Percentiles rank a stretch among this genome's conserved stretches.
Conservation (phyloP, 2,329 filamentous ascomycete species). For the Aspergillus unguis region DNA sequence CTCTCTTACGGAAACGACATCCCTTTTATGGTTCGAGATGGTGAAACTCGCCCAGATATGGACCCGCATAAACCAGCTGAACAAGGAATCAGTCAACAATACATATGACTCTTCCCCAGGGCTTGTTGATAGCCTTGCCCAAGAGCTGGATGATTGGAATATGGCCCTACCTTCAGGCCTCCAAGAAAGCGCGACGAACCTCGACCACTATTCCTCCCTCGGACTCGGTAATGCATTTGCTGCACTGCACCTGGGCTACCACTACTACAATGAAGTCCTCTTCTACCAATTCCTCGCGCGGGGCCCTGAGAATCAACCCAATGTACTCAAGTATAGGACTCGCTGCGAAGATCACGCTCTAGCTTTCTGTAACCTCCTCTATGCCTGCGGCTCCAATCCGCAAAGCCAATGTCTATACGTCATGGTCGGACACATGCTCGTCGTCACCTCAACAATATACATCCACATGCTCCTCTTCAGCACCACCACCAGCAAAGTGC, state of each 20-base stretch:
- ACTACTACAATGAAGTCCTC: constrained; percentile 48
- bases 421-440: constrained; percentile 47
- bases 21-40: constrained; percentile 1
- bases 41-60: not conserved
- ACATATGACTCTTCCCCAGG: constrained; percentile 26
- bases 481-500: constrained; percentile 34
- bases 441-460: constrained; percentile 48
- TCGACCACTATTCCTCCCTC: constrained; percentile 35
- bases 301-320: not conserved
- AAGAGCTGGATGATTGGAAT: not conserved
- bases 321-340: constrained; percentile 31
- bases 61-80: not conserved
- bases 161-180: constrained; percentile 20
- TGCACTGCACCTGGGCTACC: constrained; percentile 47
- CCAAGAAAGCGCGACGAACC: constrained; percentile 40
- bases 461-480: constrained; percentile 48
- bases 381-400: constrained; percentile 30
- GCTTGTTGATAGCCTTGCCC: not conserved
- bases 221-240: constrained; percentile 46
- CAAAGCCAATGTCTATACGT: constrained; percentile 42
- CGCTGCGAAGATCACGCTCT: constrained; percentile 43
- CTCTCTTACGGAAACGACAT: not conserved
- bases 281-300: constrained; percentile 46
- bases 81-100: constrained; percentile 34
- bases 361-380: constrained; percentile 41